Evolutionary conservation across 495 filamentous ascomycete genomes (phyloP).

Genomic region (Penicillium alfredii): DNA sequence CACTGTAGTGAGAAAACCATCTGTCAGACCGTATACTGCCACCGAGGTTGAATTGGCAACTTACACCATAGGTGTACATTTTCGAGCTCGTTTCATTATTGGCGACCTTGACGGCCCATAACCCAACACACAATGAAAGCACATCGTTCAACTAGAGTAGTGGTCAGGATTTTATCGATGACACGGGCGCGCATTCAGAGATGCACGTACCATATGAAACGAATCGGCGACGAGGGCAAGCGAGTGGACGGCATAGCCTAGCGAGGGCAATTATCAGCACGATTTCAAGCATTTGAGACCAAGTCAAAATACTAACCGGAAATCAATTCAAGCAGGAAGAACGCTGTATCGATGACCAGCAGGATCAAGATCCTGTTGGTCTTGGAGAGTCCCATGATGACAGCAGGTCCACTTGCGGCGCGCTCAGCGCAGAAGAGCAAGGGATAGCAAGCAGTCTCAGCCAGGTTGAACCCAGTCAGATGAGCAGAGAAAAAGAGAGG

Average conservation of each 20-base stretch:
- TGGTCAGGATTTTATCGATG: slow-evolving; percentile 11
- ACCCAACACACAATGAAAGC: slow-evolving; percentile 80
- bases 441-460: neutral
- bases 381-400: slow-evolving; percentile 82
- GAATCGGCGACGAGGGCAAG: slow-evolving; percentile 92
- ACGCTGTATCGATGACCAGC: slow-evolving; percentile 79
- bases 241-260: slow-evolving; percentile 77
- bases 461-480: neutral
- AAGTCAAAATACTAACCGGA: slow-evolving; percentile 46
- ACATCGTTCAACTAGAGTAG: slow-evolving; percentile 75
- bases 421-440: slow-evolving; percentile 17
- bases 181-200: neutral
- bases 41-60: slow-evolving; percentile 23
- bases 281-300: neutral
- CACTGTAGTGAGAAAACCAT: slow-evolving; percentile 52
- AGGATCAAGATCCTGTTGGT: slow-evolving; percentile 87
- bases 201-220: slow-evolving; percentile 87
- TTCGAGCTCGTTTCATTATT: slow-evolving; percentile 70
- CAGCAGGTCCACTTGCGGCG: slow-evolving; percentile 12
- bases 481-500: neutral
- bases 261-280: slow-evolving; percentile 10
- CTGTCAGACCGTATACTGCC: slow-evolving; percentile 13
- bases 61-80: slow-evolving; percentile 88
- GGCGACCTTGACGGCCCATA: slow-evolving; percentile 92
- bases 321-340: slow-evolving; percentile 84